Evolutionary conservation across 257 asterid species (phyloP).

Genomic region (Cynanchum wilfordii): DNA sequence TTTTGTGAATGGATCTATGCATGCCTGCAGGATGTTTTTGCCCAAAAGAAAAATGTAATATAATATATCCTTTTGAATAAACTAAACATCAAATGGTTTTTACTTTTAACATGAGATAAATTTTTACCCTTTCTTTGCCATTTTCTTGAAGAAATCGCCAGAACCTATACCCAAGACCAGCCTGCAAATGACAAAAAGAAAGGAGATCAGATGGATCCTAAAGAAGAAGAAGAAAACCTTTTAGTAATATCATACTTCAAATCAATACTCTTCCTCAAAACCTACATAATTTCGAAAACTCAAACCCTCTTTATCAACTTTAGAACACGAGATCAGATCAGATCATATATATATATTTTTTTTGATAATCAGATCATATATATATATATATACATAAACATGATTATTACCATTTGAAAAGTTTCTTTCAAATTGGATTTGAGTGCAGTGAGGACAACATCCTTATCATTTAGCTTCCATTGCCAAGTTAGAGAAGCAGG

Average conservation of each 20-base stretch:
- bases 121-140: constrained; percentile 32
- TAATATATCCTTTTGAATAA: constrained; percentile 15
- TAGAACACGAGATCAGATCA: too few species aligned
- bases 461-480: not conserved
- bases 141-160: constrained; percentile 57
- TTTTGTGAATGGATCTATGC: constrained; percentile 23
- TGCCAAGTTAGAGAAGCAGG: constrained; percentile 9
- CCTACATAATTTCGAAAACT: too few species aligned
- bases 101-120: not conserved
- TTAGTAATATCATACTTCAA: not conserved
- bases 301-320: too few species aligned
- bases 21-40: constrained; percentile 47
- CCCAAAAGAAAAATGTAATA: not conserved
- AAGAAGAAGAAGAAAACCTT: not conserved
- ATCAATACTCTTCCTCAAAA: not conserved
- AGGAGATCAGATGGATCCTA: not conserved
- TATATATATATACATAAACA: too few species aligned
- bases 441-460: constrained; percentile 22
- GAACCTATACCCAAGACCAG: constrained; percentile 73
- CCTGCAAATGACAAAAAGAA: constrained; percentile 37
- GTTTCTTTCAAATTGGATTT: constrained; percentile 53
- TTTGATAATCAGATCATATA: too few species aligned
- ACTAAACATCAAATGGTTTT: not conserved
- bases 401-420: constrained; percentile 46
- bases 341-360: too few species aligned